These are phyloP conservation scores for Protomyces macrosporus DNA, from an alignment of 1,139 yeast species.

Conservation along the genomic window DNA sequence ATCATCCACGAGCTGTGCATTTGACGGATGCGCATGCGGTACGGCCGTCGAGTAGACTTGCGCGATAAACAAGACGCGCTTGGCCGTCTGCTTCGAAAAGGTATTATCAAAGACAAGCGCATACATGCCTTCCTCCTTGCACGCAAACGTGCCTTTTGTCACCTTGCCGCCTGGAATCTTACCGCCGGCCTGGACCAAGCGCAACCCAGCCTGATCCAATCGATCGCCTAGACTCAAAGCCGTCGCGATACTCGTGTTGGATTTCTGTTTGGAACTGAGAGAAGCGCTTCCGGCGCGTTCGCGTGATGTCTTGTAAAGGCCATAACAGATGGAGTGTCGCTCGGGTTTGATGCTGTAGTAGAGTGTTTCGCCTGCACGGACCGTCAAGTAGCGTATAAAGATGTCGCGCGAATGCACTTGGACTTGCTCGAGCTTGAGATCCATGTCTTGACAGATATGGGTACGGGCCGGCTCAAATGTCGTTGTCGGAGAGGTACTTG, in stretches of 20 bases:
- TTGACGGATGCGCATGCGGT: background rate
- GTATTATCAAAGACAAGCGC: conserved; percentile 92
- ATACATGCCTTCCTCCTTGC: conserved; percentile 48
- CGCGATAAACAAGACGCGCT: conserved; percentile 67
- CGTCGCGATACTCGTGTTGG: background rate
- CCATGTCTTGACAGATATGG: background rate
- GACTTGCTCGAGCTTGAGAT: conserved; percentile 52
- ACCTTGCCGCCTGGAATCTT: conserved; percentile 30
- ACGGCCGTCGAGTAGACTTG: conserved; percentile 34
- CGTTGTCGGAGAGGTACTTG: background rate
- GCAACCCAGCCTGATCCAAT: conserved; percentile 11
- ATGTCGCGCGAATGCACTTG: conserved; percentile 86
- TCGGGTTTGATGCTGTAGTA: conserved; percentile 80
- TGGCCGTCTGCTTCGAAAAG: conserved; percentile 77
- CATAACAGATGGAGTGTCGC: conserved; percentile 57
- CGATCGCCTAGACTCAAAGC: conserved; percentile 13
- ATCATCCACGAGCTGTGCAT: conserved; percentile 16
- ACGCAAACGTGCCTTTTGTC: conserved; percentile 47
- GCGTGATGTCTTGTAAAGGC: conserved; percentile 14
- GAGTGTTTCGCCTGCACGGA: conserved; percentile 59
- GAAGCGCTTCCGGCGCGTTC: background rate
- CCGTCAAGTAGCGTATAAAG: conserved; percentile 82
- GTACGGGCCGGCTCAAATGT: background rate
- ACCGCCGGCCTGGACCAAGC: conserved; percentile 36
- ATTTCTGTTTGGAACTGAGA: background rate